Evolutionary conservation across 1,284 basidiomycete genomes (phyloP).

Genomic region (Vanrija pseudolonga): DNA sequence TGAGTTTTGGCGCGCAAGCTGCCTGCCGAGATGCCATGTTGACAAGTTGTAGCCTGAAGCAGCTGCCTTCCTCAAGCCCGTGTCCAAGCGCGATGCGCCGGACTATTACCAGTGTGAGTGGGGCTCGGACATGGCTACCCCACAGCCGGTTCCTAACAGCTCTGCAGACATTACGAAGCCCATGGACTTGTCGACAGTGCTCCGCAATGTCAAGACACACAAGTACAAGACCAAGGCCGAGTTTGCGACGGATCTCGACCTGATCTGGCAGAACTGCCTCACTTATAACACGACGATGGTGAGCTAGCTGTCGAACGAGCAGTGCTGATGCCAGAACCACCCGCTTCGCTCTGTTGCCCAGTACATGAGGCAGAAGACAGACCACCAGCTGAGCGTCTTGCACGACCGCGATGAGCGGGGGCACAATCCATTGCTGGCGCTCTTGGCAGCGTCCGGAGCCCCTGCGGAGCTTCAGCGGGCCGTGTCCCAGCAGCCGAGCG

Average conservation of each 20-base stretch:
- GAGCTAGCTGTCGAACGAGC: slow-evolving; percentile 31
- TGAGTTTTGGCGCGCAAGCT: slow-evolving; percentile 49
- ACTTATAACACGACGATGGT: slow-evolving; percentile 88
- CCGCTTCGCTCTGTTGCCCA: slow-evolving; percentile 74
- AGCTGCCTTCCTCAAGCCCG: slow-evolving; percentile 82
- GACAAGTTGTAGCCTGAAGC: slow-evolving; percentile 64
- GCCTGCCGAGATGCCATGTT: too few relatives aligned
- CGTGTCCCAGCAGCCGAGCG: slow-evolving; percentile 10
- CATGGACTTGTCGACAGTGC: slow-evolving; percentile 92
- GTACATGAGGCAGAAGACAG: slow-evolving; percentile 70
- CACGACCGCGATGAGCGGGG: slow-evolving; percentile 76
- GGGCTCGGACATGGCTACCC: not conserved
- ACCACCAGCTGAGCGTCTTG: slow-evolving; percentile 77
- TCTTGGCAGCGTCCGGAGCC: slow-evolving; percentile 11
- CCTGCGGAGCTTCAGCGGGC: slow-evolving; percentile 13
- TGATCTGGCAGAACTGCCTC: slow-evolving; percentile 96
- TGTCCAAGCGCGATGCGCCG: slow-evolving; percentile 77
- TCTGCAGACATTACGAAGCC: slow-evolving; percentile 73
- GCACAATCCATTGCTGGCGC: slow-evolving; percentile 26
- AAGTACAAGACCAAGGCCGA: slow-evolving; percentile 90
- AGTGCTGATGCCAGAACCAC: slow-evolving; percentile 56
- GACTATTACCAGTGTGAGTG: slow-evolving; percentile 78
- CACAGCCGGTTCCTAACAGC: not conserved
- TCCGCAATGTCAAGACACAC: slow-evolving; percentile 84
- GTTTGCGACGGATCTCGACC: slow-evolving; percentile 87